Evolutionary conservation across 495 filamentous ascomycete genomes (phyloP).

Genomic region (Acidomyces sp.): DNA sequence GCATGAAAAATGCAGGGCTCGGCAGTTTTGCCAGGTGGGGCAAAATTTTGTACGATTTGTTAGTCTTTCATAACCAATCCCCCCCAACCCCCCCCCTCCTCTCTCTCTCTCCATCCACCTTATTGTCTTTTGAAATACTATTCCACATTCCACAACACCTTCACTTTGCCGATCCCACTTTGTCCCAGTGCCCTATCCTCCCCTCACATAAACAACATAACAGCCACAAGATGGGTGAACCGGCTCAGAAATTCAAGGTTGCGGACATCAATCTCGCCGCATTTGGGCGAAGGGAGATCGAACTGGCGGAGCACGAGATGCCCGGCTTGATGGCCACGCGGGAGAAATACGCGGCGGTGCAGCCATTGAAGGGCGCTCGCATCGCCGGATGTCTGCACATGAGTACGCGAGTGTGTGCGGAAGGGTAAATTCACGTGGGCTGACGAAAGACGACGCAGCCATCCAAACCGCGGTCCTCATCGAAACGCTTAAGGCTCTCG

Average conservation of each 20-base stretch:
- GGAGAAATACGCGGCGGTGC: conserved; percentile 76
- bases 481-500: conserved; percentile 85
- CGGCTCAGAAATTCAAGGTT: conserved; percentile 92
- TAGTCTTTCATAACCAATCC: too few relatives aligned
- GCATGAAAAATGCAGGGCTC: too few relatives aligned
- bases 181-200: background rate
- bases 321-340: conserved; percentile 93
- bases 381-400: conserved; percentile 99
- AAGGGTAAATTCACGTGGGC: too few relatives aligned
- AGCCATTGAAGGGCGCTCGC: conserved; percentile 74
- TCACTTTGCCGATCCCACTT: background rate
- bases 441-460: conserved; percentile 37
- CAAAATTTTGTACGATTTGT: too few relatives aligned
- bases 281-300: conserved; percentile 98
- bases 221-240: conserved; percentile 47
- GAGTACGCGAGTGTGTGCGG: conserved; percentile 48
- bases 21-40: too few relatives aligned
- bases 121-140: too few relatives aligned
- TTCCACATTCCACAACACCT: too few relatives aligned
- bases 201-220: conserved; percentile 3
- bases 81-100: too few relatives aligned
- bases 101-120: too few relatives aligned
- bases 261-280: conserved; percentile 93
- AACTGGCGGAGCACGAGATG: conserved; percentile 98
- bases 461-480: conserved; percentile 99